Conservation (phyloP, 306 rosid genomes). For the Spatholobus suberectus region DNA sequence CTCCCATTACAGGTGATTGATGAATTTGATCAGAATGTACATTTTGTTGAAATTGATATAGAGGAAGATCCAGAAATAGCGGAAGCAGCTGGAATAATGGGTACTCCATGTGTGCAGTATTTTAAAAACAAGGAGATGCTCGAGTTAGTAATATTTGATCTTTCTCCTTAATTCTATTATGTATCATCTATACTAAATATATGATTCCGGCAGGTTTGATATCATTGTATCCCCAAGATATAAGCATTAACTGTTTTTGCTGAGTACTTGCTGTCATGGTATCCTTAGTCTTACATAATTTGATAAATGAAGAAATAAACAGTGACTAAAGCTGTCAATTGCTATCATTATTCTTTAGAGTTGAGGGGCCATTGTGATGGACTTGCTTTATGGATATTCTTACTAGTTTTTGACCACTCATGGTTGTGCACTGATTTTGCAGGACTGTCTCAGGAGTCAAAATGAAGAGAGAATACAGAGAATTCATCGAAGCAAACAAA, state of each 20-base stretch:
- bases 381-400: conserved; percentile 10
- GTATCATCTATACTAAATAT: conserved; percentile 1
- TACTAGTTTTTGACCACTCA: conserved; percentile 13
- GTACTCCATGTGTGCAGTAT: conserved; percentile 97
- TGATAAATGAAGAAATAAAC: not conserved
- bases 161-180: conserved; percentile 18
- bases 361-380: not conserved
- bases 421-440: conserved; percentile 39
- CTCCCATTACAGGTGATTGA: conserved; percentile 76
- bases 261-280: too few relatives aligned
- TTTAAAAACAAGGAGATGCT: conserved; percentile 94
- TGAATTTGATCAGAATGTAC: conserved; percentile 85
- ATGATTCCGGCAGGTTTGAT: conserved; percentile 28
- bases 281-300: not conserved
- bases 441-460: conserved; percentile 90
- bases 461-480: conserved; percentile 92
- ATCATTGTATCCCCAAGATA: not conserved
- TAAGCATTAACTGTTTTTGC: not conserved
- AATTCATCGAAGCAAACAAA: conserved; percentile 75
- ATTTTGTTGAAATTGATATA: conserved; percentile 94
- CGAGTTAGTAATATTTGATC: conserved; percentile 55
- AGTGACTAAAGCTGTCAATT: conserved; percentile 1
- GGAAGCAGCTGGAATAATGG: conserved; percentile 98
- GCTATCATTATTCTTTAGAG: not conserved
- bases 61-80: conserved; percentile 98